These are phyloP conservation scores for Paramecium biaurelia DNA, from an alignment of 73 alveolate genomes.

Conservation along the genomic window DNA sequence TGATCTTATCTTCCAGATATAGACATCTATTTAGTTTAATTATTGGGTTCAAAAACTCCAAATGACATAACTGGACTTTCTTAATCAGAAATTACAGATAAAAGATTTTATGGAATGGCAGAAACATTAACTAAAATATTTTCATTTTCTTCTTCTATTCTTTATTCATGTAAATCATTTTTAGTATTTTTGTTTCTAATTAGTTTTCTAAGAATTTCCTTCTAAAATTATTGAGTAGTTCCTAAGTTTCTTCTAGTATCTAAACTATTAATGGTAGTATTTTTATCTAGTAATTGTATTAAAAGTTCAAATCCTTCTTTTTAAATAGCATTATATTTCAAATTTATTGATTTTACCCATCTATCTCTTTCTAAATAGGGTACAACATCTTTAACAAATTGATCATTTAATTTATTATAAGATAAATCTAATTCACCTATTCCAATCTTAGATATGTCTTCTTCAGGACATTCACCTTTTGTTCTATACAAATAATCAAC, in stretches of 20 bases:
- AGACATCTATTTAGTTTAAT: neutral
- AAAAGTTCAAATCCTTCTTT: constrained; percentile 13
- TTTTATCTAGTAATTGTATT: neutral
- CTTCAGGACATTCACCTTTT: constrained; percentile 29
- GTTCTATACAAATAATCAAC: neutral
- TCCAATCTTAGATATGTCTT: constrained; percentile 30
- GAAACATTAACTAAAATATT: constrained; percentile 44
- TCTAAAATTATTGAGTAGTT: neutral
- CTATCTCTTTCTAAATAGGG: constrained; percentile 25
- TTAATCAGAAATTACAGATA: neutral
- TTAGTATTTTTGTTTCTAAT: neutral
- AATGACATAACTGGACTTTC: constrained; percentile 53
- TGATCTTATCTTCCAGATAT: neutral
- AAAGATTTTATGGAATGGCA: neutral
- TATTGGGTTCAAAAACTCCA: constrained; percentile 24
- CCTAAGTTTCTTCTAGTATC: constrained; percentile 8
- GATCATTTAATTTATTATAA: constrained; percentile 29
- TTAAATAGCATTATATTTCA: constrained; percentile 1
- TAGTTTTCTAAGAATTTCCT: neutral
- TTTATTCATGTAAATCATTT: neutral
- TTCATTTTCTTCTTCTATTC: neutral
- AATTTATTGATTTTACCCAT: constrained; percentile 16
- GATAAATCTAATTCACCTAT: neutral
- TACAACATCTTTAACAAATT: neutral
- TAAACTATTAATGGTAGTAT: neutral